Base-by-base conservation (phyloP, 345 rosid species). In the Acer campestre region DNA sequence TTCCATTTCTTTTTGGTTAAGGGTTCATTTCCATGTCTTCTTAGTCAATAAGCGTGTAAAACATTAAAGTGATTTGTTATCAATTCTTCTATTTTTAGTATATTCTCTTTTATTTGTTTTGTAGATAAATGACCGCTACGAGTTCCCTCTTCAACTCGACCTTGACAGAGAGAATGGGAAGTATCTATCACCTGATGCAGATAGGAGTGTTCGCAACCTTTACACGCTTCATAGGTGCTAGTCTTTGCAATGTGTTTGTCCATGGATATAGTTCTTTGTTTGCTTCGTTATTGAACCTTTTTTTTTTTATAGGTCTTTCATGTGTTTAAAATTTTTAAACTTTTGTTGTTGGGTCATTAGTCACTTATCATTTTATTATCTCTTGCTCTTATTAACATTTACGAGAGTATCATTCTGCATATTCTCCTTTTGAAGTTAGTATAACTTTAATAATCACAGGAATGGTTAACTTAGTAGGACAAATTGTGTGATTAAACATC, bases 51-150 rank as follows among this genome's bases (percentile, higher is more conserved):
- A 51, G 18, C 16, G 58, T 51, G 58, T 23, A 20, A 22, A 22
- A 23, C 13, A 23, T 9, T 10, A 20, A 59, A 59, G 4, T 11
- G 31, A 20, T 61, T 61, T 61, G 4, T 20, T 22, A 9, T 12
- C 7, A 22, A 61, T 20, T 61, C 27, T 61, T 20, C 29, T 23
- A 61, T 61, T 25, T 9, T n/a, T 6, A 23, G 66, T 61, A 61
- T 22, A 61, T 53, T 22, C 5, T 13, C 58, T 16, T 66, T 65
- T 46, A 46, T 71, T 68, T 48, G 61, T 80, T 79, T 80, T 82
- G 74, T 93, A 95, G 98, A 95, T 95, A 78, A 95, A 95, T 83
- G 98, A 93, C 70, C 95, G 97, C 16, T 95, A 93, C 81, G 98
- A 95, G 75, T 95, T 95, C 68, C 98, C 98, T 46, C 87, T 93